Evolutionary conservation across 257 asterid species (phyloP).

Genomic region (Buddleja alternifolia): DNA sequence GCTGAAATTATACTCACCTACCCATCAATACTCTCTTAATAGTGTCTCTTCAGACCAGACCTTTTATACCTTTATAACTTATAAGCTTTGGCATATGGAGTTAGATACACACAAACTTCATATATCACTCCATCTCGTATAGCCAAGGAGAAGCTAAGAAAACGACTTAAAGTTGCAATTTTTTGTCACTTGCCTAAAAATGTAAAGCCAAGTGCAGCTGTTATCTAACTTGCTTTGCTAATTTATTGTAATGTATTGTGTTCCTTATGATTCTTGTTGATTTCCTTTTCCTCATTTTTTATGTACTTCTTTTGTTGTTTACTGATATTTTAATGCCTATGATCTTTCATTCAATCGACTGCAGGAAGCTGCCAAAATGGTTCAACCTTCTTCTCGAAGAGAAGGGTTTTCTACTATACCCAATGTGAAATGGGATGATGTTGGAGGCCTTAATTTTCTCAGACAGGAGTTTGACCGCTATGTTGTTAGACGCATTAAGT

Average conservation of each 20-base stretch:
- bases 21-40: not conserved
- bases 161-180: not conserved
- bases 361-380: constrained; percentile 79
- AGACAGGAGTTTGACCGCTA: constrained; percentile 66
- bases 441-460: constrained; percentile 79
- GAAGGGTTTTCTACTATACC: constrained; percentile 94
- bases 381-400: constrained; percentile 85
- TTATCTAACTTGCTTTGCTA: not conserved
- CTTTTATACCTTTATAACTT: constrained; percentile 8
- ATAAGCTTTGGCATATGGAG: constrained; percentile 4
- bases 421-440: constrained; percentile 87
- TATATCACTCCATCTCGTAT: not conserved
- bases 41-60: not conserved
- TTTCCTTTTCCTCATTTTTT: not conserved
- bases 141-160: constrained; percentile 2
- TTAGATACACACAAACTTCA: not conserved
- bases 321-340: constrained; percentile 23
- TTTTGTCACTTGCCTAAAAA: not conserved
- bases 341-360: constrained; percentile 27
- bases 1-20: not conserved
- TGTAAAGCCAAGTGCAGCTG: too few relatives aligned
- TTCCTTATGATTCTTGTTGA: constrained; percentile 6
- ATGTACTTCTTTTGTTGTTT: not conserved
- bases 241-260: not conserved
- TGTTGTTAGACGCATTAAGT: constrained; percentile 66